Evolutionary conservation across 2,329 filamentous ascomycete genomes (phyloP), one percentile per base, ranked within the genome.

Genomic region (Catunica adiposa): DNA sequence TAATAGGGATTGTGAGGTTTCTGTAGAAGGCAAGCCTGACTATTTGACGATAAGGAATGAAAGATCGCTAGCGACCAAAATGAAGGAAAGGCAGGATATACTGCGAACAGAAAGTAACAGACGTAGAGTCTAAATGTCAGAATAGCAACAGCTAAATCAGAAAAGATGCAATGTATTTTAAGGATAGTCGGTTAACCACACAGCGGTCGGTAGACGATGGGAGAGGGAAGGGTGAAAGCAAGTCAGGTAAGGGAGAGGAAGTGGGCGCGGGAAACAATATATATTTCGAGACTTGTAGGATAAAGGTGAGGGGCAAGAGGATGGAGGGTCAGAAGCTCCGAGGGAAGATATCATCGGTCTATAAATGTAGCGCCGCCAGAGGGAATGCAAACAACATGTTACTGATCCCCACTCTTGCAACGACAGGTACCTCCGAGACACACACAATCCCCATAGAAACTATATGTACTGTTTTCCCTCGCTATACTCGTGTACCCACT

Each of bases 171-270:
- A 34, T 34, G 29, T n/a, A n/a, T 23, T 23, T 48, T 48, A 63
- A 56, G 20, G 55, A 59, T 29, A 52, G 57, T 54, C 54, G 50
- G 44, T 52, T 42, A 58, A 58, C 57, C 57, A 58, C 57, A 53
- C 57, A 56, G 57, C 57, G 42, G 54, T 54, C 52, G 22, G 31
- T 42, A 25, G 44, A 48, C 23, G 22, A 48, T 20, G 44, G 15
- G 26, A 25, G 23, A 37, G 17, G 31, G 34, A 56, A 50, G 25
- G 44, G 20, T 40, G 25, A 15, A 38, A n/a, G 34, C n/a, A 23
- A 26, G 40, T 17, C 7, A 23, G 52, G 29, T 8, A 6, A 1
- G 22, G 37, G 17, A 29, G 40, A 47, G 26, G 29, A 38, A 20
- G 47, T 25, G 40, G 26, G 29, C 26, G n/a, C 2, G 22, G 22